Base-by-base conservation (phyloP, 179 eudicot species). In the Spergularia azorica region DNA sequence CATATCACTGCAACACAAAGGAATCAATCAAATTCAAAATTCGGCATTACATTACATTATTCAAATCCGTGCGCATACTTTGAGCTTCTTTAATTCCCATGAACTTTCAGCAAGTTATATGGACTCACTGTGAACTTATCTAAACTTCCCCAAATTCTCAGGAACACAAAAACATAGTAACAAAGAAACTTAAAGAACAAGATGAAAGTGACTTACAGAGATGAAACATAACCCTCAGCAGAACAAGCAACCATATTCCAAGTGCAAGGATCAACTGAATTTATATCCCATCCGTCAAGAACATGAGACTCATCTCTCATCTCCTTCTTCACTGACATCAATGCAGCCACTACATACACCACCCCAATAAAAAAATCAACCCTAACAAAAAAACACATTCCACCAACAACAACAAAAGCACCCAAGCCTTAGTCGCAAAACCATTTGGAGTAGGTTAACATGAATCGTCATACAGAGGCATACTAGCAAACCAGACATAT, bases 211-310 rank as follows among this genome's bases (percentile, higher is more conserved):
- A 81, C 97, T 88, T 82, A 94, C 97, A 94, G 91, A 73, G 98
- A 94, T 39, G 84, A 80, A 51, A 94, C 98, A 83, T 87, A 87
- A 55, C 94, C 92, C 72, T 94, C 94, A 58, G 84, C 14, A 72
- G 98, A 89, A 82, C 98, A 94, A 77, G 82, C 97, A 80, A 94
- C 90, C 94, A 90, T 87, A 84, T 86, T 83, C 98, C 98, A 92
- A 80, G 98, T 94, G 80, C 98, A 94, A 77, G 98, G 97, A 87
- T 94, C 98, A 63, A 94, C 98, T 51, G 98, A 94, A 71, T 94
- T 88, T 12, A 92, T 88, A 81, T 94, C 97, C 98, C 98, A 94
- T 56, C 96, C 97, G 77, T 90, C 86, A 73, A 94, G 91, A 66
- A 90, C 92, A 67, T 86, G 84, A 32, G 82, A 55, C 72, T 83